Evolutionary conservation across 139 green algal species (phyloP).

Genomic region (Chlorella sp.): DNA sequence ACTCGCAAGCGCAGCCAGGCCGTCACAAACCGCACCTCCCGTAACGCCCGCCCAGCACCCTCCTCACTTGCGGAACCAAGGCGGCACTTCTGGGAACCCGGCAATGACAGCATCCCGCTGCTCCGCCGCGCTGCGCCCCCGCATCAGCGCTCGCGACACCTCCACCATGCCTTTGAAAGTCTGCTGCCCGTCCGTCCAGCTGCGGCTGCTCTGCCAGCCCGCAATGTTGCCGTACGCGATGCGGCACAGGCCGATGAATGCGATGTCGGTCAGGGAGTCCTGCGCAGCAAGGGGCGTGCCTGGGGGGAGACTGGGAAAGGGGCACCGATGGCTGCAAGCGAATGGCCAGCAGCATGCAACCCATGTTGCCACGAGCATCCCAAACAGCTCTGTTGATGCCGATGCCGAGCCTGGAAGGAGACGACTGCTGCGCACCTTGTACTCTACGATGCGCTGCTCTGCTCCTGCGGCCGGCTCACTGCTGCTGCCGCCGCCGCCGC

Average conservation of each 20-base stretch:
- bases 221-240: constrained; percentile 67
- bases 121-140: constrained; percentile 54
- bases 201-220: constrained; percentile 55
- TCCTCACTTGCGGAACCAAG: constrained; percentile 64
- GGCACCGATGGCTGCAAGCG: too few species aligned
- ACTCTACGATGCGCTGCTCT: constrained; percentile 29
- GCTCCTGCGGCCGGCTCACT: too few species aligned
- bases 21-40: too few species aligned
- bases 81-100: constrained; percentile 70
- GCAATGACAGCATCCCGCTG: constrained; percentile 70
- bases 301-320: too few species aligned
- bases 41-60: too few species aligned
- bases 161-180: constrained; percentile 84
- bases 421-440: constrained; percentile 31
- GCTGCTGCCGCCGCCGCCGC: too few species aligned
- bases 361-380: too few species aligned
- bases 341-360: too few species aligned
- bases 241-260: constrained; percentile 76
- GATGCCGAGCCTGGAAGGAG: too few species aligned
- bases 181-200: constrained; percentile 50
- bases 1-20: too few species aligned
- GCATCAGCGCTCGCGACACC: constrained; percentile 66
- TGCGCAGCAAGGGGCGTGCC: too few species aligned
- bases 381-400: too few species aligned
- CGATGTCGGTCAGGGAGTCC: constrained; percentile 62